Evolutionary conservation across 2,329 filamentous ascomycete species (phyloP).

Genomic region (Clathrospora elynae): DNA sequence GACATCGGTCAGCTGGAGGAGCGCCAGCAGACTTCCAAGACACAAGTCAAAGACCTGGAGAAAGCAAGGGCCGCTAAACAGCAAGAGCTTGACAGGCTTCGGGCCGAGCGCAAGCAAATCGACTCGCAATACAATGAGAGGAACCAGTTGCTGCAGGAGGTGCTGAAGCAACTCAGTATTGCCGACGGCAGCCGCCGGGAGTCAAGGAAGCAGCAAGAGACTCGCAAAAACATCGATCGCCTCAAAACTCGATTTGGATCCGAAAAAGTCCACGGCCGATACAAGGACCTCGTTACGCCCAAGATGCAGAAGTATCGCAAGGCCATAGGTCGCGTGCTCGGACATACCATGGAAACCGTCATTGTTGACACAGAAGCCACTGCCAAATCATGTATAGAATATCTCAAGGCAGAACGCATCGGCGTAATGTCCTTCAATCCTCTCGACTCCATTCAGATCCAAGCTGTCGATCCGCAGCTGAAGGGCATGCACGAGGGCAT

Average conservation of each 20-base stretch:
- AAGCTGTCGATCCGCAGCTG: constrained; percentile 83
- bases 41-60: constrained; percentile 68
- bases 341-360: constrained; percentile 90
- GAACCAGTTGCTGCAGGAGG: constrained; percentile 86
- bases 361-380: constrained; percentile 95
- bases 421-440: constrained; percentile 93
- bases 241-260: constrained; percentile 84
- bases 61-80: constrained; percentile 86
- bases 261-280: constrained; percentile 79
- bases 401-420: constrained; percentile 86
- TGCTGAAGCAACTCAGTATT: constrained; percentile 78
- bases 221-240: constrained; percentile 81
- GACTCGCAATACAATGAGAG: constrained; percentile 84
- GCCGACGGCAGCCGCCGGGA: constrained; percentile 85
- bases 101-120: constrained; percentile 52
- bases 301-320: constrained; percentile 97
- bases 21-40: constrained; percentile 67
- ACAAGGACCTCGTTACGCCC: constrained; percentile 90
- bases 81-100: constrained; percentile 77
- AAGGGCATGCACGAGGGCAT: constrained; percentile 85
- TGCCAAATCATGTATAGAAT: constrained; percentile 90
- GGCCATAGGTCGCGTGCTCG: constrained; percentile 88
- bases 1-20: constrained; percentile 73
- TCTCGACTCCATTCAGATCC: constrained; percentile 95
- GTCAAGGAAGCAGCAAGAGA: constrained; percentile 76